Evolutionary conservation across 805 yeast genomes (phyloP), one percentile per base, ranked within the genome.

Genomic region (Ogataea corticis): DNA sequence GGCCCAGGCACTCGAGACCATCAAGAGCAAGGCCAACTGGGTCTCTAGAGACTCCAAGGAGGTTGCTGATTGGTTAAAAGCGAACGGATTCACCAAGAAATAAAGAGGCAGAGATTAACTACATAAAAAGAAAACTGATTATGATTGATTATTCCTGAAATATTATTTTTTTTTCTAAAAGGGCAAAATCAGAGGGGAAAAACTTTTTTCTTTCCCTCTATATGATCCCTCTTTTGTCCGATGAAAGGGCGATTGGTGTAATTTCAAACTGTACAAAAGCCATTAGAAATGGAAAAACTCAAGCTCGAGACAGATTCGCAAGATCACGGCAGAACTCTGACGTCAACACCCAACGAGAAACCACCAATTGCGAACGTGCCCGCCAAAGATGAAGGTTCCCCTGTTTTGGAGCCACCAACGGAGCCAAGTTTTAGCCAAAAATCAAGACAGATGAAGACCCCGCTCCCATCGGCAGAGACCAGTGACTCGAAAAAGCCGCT

Each of bases 1-100:
- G 41, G 71, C 71, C 9, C 86, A 82, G 63, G 72, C 76, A 25
- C 64, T 82, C 61, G 90, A 85, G 62, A 71, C 70, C 18, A 72
- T 83, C 44, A 67, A 72, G 44, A 71, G 79, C 42, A 72, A 75
- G 46, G 67, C 76, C 15, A 68, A 69, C 38, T 85, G 87, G 88
- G 70, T 70, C 47, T 61, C 66, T 23, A 70, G 85, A 41, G 87
- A 81, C 59, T 57, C 65, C 10, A 58, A 55, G 13, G 69, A 61
- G 29, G 81, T 82, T 33, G 62, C 62, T 30, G 52, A 53, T 23
- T 81, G 83, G 83, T 64, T 81, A 27, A 42, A 41, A 36, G 55
- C 53, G 6, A 52, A 62, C 21, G 54, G 54, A 4, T 64, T 55
- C 45, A 48, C 52, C 30, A 52, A 51, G 5, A 38, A 38, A 10